Conservation (phyloP, 805 yeast genomes). For the Saccharomycopsis babjevae region DNA sequence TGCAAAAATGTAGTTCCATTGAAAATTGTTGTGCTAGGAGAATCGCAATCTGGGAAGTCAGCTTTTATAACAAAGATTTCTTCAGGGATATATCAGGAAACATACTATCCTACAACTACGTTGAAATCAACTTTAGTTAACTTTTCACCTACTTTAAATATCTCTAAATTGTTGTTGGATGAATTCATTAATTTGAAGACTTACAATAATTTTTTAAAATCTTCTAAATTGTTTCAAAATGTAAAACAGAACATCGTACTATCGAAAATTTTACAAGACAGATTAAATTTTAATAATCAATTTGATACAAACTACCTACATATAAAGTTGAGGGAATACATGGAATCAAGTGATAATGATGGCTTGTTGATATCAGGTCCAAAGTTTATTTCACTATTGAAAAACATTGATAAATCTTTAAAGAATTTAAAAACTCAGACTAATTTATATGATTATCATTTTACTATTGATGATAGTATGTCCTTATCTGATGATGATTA, state of each 20-base stretch:
- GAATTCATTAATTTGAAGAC: slow-evolving; percentile 32
- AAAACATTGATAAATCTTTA: neutral
- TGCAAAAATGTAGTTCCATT: slow-evolving; percentile 32
- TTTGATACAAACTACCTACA: slow-evolving; percentile 21
- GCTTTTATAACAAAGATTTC: slow-evolving; percentile 42
- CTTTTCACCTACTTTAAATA: slow-evolving; percentile 33
- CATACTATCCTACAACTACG: slow-evolving; percentile 64
- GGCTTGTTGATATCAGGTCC: neutral
- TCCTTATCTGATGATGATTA: neutral
- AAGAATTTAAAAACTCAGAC: neutral
- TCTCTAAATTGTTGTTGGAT: slow-evolving; percentile 37
- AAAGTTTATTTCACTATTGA: neutral
- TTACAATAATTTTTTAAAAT: neutral
- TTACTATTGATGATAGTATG: neutral
- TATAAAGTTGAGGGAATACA: slow-evolving; percentile 23
- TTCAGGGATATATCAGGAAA: slow-evolving; percentile 45
- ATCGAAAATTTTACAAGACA: neutral
- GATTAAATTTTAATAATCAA: neutral
- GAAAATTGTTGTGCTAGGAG: slow-evolving; percentile 53
- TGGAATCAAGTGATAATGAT: neutral
- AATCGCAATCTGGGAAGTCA: slow-evolving; percentile 49
- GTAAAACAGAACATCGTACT: neutral
- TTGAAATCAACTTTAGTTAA: slow-evolving; percentile 51
- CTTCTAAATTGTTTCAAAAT: neutral
- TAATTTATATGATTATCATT: slow-evolving; percentile 1